Base-by-base conservation (phyloP, 1,284 basidiomycete species). In the Lentinus polychrous region DNA sequence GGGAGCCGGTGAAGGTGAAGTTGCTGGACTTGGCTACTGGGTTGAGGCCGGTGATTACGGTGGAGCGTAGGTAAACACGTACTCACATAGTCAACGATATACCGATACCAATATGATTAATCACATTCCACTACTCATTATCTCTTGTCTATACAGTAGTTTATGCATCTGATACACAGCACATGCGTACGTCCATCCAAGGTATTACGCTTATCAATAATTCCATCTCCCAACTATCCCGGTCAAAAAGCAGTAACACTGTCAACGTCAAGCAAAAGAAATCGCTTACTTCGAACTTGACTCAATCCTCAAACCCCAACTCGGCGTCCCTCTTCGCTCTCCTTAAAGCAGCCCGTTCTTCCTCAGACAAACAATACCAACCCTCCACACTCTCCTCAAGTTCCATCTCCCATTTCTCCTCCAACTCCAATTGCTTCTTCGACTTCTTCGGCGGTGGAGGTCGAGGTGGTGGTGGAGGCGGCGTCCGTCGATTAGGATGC, bases 361-460 rank as follows among this genome's bases (percentile, higher is more conserved):
- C 72, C 52, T 86, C 82, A 12, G 70, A 67, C 66, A 88, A 68
- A 38, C 73, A 75, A 46, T 75, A 76, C 86, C 86, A 89, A 6
- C 84, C 86, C 12, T 84, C 83, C 7, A 84, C 68, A 39, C 69
- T 78, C 52, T 89, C 86, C 36, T 83, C 70, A 46, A 89, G 65
- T 64, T 89, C 85, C 63, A 85, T 78, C 61, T 88, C 85, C 76
- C 87, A 87, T 58, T 72, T 76, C 64, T 88, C 85, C 65, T 89
- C 86, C 57, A 76, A 65, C 58, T 82, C 77, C 18, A 84, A 63
- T 65, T 85, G 78, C 63, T 88, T 88, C 70, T 88, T 87, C 40
- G 74, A 81, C 69, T 88, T 88, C 66, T 83, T 78, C 44, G 73
- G 73, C 38, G 75, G 78, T 18, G 79, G 80, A 0, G 78, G 79